Conservation (phyloP, 805 yeast species). For the Saccharomycopsis amapae region DNA sequence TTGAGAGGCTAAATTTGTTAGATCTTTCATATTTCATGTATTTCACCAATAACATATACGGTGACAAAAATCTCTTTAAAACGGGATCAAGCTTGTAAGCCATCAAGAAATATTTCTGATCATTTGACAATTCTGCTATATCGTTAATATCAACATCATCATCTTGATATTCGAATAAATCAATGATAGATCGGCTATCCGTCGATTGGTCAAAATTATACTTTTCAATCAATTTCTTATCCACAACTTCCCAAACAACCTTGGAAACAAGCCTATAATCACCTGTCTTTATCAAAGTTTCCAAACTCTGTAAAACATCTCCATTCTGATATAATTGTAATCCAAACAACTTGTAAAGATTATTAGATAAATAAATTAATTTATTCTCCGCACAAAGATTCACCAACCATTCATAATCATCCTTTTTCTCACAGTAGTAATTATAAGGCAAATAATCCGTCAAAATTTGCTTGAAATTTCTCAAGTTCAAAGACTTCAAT, state of each 20-base stretch:
- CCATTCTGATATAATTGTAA: constrained; percentile 46
- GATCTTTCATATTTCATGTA: constrained; percentile 34
- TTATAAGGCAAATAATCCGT: constrained; percentile 51
- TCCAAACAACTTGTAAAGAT: constrained; percentile 45
- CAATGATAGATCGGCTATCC: constrained; percentile 6
- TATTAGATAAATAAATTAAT: constrained; percentile 49
- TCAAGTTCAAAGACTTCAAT: constrained; percentile 40
- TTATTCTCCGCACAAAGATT: constrained; percentile 64
- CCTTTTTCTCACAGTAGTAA: constrained; percentile 56
- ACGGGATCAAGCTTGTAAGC: constrained; percentile 39
- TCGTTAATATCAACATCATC: constrained; percentile 6
- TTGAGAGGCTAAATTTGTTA: constrained; percentile 27
- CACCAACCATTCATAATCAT: constrained; percentile 74
- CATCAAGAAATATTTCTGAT: constrained; percentile 9
- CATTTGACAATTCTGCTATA: constrained; percentile 1
- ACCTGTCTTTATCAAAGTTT: constrained; percentile 57
- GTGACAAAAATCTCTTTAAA: constrained; percentile 61
- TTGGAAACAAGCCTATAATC: constrained; percentile 44
- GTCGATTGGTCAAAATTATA: constrained; percentile 20
- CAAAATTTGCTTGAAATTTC: constrained; percentile 38
- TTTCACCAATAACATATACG: constrained; percentile 56
- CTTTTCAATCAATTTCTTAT: constrained; percentile 44
- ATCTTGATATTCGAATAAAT: constrained; percentile 7
- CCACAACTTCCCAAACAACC: constrained; percentile 55
- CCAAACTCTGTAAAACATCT: constrained; percentile 52